Evolutionary conservation across 73 alveolate genomes (phyloP).

Genomic region (Paramecium pentaurelia): DNA sequence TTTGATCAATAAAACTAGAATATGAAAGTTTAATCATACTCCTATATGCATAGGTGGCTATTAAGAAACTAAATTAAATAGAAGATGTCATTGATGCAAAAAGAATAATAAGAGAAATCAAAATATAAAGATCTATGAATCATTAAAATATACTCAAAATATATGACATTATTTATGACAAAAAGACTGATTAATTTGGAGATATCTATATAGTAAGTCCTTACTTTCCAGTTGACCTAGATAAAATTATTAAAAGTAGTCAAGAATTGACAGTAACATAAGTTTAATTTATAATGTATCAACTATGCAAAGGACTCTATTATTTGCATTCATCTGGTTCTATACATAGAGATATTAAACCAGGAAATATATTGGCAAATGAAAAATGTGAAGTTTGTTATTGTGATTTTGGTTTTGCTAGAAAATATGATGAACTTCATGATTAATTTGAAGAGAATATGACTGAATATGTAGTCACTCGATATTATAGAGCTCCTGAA

Average conservation of each 20-base stretch:
- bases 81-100: slow-evolving; percentile 89
- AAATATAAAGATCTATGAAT: slow-evolving; percentile 71
- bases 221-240: slow-evolving; percentile 86
- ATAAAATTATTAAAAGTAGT: slow-evolving; percentile 68
- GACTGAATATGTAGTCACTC: slow-evolving; percentile 77
- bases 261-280: slow-evolving; percentile 46
- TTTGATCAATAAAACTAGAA: slow-evolving; percentile 69
- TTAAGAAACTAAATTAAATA: slow-evolving; percentile 83
- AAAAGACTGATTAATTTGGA: slow-evolving; percentile 54
- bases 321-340: slow-evolving; percentile 76
- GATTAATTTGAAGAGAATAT: slow-evolving; percentile 36
- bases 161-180: slow-evolving; percentile 64
- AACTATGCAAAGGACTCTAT: slow-evolving; percentile 55
- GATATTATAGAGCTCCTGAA: slow-evolving; percentile 84
- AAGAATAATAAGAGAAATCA: slow-evolving; percentile 84
- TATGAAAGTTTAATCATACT: background rate
- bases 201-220: slow-evolving; percentile 85
- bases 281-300: slow-evolving; percentile 48
- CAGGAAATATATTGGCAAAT: slow-evolving; percentile 79
- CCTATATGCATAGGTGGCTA: slow-evolving; percentile 74
- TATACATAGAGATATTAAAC: slow-evolving; percentile 89
- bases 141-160: slow-evolving; percentile 76
- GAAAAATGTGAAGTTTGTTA: slow-evolving; percentile 75
- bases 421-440: slow-evolving; percentile 63
- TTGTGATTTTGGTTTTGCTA: slow-evolving; percentile 89